These are phyloP conservation scores for Barbarea vulgaris DNA, from an alignment of 345 rosid species.

Conservation along the genomic window DNA sequence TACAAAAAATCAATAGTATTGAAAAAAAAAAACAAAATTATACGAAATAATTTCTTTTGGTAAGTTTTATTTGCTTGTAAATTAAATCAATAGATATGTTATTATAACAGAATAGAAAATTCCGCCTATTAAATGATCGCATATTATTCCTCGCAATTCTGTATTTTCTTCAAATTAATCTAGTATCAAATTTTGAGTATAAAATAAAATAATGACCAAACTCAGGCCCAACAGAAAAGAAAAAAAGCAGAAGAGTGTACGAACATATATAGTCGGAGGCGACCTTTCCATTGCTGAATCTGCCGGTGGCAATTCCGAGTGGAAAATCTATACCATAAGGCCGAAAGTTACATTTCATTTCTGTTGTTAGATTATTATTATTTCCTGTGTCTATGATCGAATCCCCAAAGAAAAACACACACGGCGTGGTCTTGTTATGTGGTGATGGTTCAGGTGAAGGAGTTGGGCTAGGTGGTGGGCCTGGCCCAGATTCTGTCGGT, in stretches of 20 bases:
- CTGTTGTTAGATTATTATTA: constrained; percentile 44
- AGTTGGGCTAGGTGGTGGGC: constrained; percentile 8
- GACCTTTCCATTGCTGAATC: constrained; percentile 50
- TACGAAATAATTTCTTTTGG: background rate
- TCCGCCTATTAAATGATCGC: background rate
- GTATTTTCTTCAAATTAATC: background rate
- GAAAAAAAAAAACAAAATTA: background rate
- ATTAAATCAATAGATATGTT: background rate
- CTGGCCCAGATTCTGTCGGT: background rate
- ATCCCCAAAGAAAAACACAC: constrained; percentile 49
- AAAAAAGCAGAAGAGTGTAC: background rate
- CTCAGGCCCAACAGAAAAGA: background rate
- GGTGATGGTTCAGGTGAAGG: background rate
- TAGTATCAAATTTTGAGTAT: background rate
- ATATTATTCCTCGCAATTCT: background rate
- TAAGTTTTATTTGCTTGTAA: background rate
- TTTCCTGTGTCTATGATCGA: constrained; percentile 55
- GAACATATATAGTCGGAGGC: constrained; percentile 41
- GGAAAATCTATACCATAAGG: constrained; percentile 52
- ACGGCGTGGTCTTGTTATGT: constrained; percentile 26
- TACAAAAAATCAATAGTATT: background rate
- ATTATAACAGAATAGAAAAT: background rate
- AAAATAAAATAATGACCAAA: background rate
- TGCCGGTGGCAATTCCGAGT: constrained; percentile 47
- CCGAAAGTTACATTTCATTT: constrained; percentile 45